These are phyloP conservation scores for Geranium incanum DNA, from an alignment of 441 rosid genomes.

Conservation along the genomic window DNA sequence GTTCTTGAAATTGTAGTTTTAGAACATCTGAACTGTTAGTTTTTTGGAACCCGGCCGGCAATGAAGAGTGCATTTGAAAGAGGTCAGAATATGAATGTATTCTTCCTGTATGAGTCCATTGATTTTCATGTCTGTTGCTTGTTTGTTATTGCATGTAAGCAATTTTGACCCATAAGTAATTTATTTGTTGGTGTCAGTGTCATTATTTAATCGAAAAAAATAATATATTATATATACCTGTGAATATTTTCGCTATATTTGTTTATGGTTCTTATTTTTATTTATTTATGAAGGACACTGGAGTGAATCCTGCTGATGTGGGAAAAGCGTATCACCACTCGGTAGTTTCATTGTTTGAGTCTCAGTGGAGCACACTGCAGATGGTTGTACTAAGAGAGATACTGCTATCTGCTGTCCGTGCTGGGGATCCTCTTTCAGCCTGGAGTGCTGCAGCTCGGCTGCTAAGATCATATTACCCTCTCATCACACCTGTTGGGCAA, in stretches of 20 bases:
- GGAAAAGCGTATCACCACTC: conserved; percentile 78
- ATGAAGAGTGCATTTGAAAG: conserved; percentile 1
- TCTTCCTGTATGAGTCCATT: neutral
- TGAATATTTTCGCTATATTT: neutral
- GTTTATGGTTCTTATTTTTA: neutral
- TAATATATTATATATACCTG: too few relatives aligned
- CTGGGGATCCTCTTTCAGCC: conserved; percentile 94
- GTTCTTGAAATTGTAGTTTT: neutral
- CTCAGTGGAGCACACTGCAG: conserved; percentile 97
- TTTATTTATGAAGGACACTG: conserved; percentile 42
- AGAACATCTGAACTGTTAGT: neutral
- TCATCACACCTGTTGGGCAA: conserved; percentile 93
- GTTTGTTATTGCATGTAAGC: neutral
- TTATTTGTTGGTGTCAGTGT: neutral
- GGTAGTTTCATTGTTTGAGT: conserved; percentile 76
- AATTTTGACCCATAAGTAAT: neutral
- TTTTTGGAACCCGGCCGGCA: neutral
- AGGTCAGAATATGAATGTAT: neutral
- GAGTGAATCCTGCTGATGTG: conserved; percentile 48
- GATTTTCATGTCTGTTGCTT: neutral
- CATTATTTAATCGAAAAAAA: neutral
- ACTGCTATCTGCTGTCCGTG: conserved; percentile 91
- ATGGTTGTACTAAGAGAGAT: conserved; percentile 98
- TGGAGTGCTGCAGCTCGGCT: conserved; percentile 99
- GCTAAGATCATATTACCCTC: conserved; percentile 83